Evolutionary conservation across 2,329 filamentous ascomycete species (phyloP).

Genomic region (Colletotrichum orchidophilum): DNA sequence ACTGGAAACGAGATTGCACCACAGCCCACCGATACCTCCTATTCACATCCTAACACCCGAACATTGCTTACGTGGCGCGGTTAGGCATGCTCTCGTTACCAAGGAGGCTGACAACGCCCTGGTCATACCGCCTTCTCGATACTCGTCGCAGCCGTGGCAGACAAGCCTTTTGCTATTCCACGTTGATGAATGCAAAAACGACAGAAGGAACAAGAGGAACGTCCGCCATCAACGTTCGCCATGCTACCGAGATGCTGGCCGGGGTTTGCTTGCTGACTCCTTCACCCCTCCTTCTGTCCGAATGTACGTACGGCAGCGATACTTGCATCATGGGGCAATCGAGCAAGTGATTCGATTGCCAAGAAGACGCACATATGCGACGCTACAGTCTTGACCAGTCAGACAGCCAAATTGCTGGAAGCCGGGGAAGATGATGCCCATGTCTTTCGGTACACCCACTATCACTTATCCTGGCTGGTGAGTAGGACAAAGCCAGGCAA

Average conservation of each 20-base stretch:
- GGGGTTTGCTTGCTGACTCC: not conserved
- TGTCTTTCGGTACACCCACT: not conserved
- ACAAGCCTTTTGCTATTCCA: conserved; percentile 17
- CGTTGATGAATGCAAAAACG: not conserved
- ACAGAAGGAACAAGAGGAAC: not conserved
- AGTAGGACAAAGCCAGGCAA: conserved; percentile 1
- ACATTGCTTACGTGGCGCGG: not conserved
- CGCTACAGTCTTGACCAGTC: not conserved
- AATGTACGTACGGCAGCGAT: not conserved
- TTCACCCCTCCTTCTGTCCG: not conserved
- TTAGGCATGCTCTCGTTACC: not conserved
- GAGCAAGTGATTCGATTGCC: not conserved
- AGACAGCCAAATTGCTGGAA: not conserved
- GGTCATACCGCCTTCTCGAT: not conserved
- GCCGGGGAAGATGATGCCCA: not conserved
- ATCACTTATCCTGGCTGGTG: not conserved
- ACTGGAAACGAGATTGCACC: not conserved
- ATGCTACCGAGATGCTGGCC: not conserved
- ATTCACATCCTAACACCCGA: not conserved
- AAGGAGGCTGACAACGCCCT: not conserved
- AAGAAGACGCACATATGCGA: conserved; percentile 9
- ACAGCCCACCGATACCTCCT: not conserved
- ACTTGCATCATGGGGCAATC: not conserved
- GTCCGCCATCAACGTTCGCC: conserved; percentile 15
- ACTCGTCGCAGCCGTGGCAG: not conserved